These are phyloP conservation scores for Debaryomycetaceae sp. DNA, from an alignment of 1,139 yeast genomes.

Conservation along the genomic window DNA sequence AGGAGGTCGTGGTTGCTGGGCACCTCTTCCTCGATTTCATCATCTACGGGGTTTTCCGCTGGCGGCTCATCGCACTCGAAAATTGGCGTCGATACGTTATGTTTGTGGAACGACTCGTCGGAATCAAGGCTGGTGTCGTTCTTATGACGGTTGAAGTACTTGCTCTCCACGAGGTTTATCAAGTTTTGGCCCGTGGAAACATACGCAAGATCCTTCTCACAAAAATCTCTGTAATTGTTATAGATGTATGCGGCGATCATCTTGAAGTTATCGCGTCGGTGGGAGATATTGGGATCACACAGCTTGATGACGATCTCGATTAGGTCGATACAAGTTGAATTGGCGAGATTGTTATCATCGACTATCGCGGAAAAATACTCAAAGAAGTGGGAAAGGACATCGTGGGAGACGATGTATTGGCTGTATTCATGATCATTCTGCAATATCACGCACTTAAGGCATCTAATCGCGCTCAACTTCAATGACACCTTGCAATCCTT, in stretches of 20 bases:
- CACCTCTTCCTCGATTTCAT: conserved; percentile 10
- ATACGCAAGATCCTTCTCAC: conserved; percentile 26
- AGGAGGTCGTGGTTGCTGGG: conserved; percentile 22
- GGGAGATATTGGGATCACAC: conserved; percentile 21
- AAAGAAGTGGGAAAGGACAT: conserved; percentile 52
- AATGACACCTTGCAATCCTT: conserved; percentile 43
- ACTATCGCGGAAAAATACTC: conserved; percentile 48
- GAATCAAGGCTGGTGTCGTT: conserved; percentile 17
- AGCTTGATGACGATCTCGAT: conserved; percentile 48
- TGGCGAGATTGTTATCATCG: conserved; percentile 59
- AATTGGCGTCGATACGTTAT: conserved; percentile 27
- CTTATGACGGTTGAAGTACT: conserved; percentile 12
- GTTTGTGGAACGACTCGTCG: conserved; percentile 21
- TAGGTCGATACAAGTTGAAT: conserved; percentile 74
- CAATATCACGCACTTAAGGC: conserved; percentile 55
- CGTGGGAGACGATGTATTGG: conserved; percentile 52
- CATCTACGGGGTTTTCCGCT: conserved; percentile 7
- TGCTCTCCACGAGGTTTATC: conserved; percentile 25
- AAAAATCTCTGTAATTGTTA: conserved; percentile 34
- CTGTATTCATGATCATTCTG: conserved; percentile 62
- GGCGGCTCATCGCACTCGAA: conserved; percentile 12
- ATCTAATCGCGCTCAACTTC: conserved; percentile 63
- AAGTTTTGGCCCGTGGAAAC: conserved; percentile 32
- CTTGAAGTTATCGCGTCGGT: conserved; percentile 38
- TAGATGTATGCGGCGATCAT: conserved; percentile 49